A percentile compares a stretch with the other conserved stretches of the same genome.
phyloP scores from a whole-genome alignment of 306 rosid species.

The Gynostemma pentaphyllum region DNA sequence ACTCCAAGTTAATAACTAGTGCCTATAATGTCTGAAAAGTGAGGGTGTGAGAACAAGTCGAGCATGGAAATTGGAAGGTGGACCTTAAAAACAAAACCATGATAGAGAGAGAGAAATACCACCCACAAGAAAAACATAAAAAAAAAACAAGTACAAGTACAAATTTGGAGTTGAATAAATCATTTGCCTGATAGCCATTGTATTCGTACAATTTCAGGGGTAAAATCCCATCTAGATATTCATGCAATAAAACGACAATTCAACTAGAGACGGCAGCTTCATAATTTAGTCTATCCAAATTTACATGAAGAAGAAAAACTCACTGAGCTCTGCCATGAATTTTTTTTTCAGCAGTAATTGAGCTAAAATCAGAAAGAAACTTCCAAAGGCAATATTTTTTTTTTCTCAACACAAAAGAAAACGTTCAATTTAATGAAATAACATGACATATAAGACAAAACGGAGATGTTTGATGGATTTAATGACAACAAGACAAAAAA shows the following conservation, averaged over 20 bases:
- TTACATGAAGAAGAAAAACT: neutral
- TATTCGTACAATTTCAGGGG: neutral
- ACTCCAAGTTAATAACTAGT: neutral
- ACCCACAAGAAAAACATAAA: neutral
- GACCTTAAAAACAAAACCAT: neutral
- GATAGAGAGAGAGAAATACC: neutral
- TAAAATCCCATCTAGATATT: neutral
- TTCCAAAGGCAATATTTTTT: neutral
- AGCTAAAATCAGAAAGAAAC: neutral
- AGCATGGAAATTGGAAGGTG: neutral
- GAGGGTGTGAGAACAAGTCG: neutral
- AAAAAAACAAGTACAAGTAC: neutral
- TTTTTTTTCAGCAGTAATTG: neutral
- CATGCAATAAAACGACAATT: neutral
- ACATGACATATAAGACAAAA: neutral
- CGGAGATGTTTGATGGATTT: neutral
- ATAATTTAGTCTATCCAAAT: neutral
- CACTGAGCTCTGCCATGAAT: neutral
- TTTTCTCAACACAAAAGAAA: neutral
- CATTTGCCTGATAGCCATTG: neutral
- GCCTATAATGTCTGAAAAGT: neutral
- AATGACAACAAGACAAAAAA: neutral
- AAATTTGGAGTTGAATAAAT: neutral
- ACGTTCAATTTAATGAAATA: neutral
- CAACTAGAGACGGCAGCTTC: neutral